phyloP scores from a whole-genome alignment of 768 basidiomycete species.

The Udeniomyces megalosporus region DNA sequence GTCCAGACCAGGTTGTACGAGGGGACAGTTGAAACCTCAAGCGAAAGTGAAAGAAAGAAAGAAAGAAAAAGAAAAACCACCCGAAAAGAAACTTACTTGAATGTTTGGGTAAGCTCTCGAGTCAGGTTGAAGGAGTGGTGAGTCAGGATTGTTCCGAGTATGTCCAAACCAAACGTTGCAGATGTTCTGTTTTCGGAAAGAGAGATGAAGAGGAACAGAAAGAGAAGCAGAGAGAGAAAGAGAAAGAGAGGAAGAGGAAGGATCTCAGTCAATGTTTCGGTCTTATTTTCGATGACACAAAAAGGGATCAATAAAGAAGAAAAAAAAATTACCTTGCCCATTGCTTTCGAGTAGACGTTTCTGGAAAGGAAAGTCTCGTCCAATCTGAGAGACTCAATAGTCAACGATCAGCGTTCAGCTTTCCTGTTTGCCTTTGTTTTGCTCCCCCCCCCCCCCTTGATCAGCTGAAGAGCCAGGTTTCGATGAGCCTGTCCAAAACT shows the following conservation, averaged over 20 bases:
- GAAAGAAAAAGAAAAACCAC: no score
- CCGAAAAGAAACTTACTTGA: background rate
- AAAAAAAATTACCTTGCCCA: background rate
- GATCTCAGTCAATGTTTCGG: background rate
- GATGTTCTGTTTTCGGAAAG: no score
- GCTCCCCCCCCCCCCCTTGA: background rate
- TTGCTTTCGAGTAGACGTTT: conserved; percentile 5
- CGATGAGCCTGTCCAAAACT: background rate
- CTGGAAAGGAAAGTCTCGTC: conserved; percentile 13
- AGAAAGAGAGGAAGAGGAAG: background rate
- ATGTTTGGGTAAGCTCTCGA: background rate
- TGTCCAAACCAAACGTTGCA: no score
- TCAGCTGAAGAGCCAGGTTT: no score
- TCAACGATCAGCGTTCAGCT: background rate
- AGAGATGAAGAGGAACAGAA: no score
- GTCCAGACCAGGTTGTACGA: no score
- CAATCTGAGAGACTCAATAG: background rate
- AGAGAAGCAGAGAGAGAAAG: no score
- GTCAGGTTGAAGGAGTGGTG: background rate
- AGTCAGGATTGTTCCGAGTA: background rate
- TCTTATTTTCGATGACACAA: background rate
- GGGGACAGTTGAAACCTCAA: no score
- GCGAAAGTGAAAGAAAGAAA: no score
- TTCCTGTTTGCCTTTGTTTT: background rate
- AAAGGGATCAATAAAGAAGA: background rate